A percentile compares a stretch with the other conserved stretches of the same genome.
Evolutionary conservation across 1,284 basidiomycete genomes (phyloP).

Genomic region (Tranzscheliella williamsii): DNA sequence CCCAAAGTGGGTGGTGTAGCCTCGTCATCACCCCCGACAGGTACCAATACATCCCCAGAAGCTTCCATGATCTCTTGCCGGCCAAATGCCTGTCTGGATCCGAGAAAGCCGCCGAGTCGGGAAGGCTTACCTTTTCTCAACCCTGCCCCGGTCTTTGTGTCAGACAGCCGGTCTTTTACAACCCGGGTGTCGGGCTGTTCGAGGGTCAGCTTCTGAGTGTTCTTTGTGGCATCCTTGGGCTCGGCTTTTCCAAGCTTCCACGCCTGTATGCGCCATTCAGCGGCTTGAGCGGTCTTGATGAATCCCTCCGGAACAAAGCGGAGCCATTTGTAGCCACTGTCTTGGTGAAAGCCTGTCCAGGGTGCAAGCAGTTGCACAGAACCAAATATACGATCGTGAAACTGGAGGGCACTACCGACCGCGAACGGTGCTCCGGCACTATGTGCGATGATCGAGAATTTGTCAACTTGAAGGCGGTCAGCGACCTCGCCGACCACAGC

Average conservation of each 20-base stretch:
- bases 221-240: not conserved
- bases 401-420: constrained; percentile 77
- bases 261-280: constrained; percentile 93
- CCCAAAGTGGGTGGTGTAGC: not conserved
- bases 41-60: not conserved
- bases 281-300: constrained; percentile 90
- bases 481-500: constrained; percentile 85
- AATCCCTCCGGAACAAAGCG: constrained; percentile 93
- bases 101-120: not conserved
- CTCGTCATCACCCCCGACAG: not conserved
- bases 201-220: not conserved
- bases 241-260: constrained; percentile 85
- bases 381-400: constrained; percentile 76
- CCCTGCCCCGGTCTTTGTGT: not conserved
- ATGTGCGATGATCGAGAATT: constrained; percentile 88
- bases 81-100: not conserved
- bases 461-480: constrained; percentile 75
- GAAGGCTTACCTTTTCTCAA: not conserved
- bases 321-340: constrained; percentile 91
- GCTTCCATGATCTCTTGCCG: too few relatives aligned
- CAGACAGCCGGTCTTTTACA: not conserved
- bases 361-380: constrained; percentile 87
- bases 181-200: not conserved
- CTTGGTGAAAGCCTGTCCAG: constrained; percentile 85
- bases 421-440: constrained; percentile 97